phyloP scores from a whole-genome alignment of 2,329 filamentous ascomycete species.

The Malbranchea zuffiana region DNA sequence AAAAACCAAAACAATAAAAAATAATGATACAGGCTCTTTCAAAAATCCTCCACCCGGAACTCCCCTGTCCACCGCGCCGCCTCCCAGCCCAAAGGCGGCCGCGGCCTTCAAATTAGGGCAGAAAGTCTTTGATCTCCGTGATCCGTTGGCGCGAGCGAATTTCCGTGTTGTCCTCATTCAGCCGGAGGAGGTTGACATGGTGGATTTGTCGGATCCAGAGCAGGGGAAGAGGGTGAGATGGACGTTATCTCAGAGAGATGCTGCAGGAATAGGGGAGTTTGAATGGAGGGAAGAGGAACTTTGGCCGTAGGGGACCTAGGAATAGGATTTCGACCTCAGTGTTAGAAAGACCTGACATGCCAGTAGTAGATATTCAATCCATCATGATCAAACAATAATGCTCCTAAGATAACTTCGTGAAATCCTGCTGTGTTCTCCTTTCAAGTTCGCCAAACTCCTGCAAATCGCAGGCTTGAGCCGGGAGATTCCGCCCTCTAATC shows the following conservation, averaged over 20 bases:
- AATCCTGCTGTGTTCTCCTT: too few species aligned
- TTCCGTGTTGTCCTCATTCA: constrained; percentile 83
- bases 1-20: constrained; percentile 1
- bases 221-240: constrained; percentile 57
- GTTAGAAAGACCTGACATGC: too few species aligned
- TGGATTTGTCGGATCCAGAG: constrained; percentile 58
- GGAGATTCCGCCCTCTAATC: too few species aligned
- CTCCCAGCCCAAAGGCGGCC: constrained; percentile 35
- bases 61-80: constrained; percentile 45
- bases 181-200: constrained; percentile 63
- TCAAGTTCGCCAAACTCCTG: too few species aligned
- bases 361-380: too few species aligned
- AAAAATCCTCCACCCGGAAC: constrained; percentile 60
- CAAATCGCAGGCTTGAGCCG: too few species aligned
- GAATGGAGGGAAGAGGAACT: constrained; percentile 59
- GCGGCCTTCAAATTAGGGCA: constrained; percentile 43
- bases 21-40: constrained; percentile 47
- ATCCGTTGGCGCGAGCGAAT: constrained; percentile 57
- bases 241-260: constrained; percentile 42
- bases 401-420: too few species aligned
- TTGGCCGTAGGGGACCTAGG: too few species aligned
- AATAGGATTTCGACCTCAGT: too few species aligned
- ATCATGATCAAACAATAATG: too few species aligned
- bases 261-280: constrained; percentile 25
- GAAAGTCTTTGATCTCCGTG: constrained; percentile 59